phyloP scores from a whole-genome alignment of 2,329 filamentous ascomycete genomes.

The Elsinoe necatrix region DNA sequence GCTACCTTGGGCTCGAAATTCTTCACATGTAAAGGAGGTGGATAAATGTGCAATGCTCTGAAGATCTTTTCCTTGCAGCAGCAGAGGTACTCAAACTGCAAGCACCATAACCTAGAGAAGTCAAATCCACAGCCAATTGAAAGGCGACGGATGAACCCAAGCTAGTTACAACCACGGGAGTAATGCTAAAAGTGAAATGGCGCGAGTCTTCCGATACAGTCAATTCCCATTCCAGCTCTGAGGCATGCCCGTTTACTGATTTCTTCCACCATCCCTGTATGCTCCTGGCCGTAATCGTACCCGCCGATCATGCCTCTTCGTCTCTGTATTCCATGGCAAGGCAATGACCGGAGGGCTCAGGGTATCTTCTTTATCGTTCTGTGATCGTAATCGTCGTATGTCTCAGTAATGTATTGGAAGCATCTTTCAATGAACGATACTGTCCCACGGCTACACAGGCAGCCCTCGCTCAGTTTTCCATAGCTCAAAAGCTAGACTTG shows the following conservation, averaged over 20 bases:
- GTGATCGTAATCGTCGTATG: conserved; percentile 1
- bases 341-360: not conserved
- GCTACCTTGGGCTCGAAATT: not conserved
- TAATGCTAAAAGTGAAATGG: not conserved
- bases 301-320: not conserved
- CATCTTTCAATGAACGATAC: not conserved
- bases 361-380: conserved; percentile 2
- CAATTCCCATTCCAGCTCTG: not conserved
- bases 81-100: not conserved
- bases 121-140: not conserved
- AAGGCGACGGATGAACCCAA: not conserved
- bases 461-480: conserved; percentile 41
- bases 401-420: not conserved
- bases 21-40: not conserved
- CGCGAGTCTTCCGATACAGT: not conserved
- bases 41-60: not conserved
- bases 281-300: not conserved
- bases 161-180: not conserved
- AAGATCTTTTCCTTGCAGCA: not conserved
- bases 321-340: not conserved
- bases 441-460: conserved; percentile 26
- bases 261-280: not conserved
- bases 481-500: conserved; percentile 41
- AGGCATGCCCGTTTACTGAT: not conserved
- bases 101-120: not conserved